phyloP scores from a whole-genome alignment of 176 grass and related monocot genomes.

The Bonia amplexicaulis region DNA sequence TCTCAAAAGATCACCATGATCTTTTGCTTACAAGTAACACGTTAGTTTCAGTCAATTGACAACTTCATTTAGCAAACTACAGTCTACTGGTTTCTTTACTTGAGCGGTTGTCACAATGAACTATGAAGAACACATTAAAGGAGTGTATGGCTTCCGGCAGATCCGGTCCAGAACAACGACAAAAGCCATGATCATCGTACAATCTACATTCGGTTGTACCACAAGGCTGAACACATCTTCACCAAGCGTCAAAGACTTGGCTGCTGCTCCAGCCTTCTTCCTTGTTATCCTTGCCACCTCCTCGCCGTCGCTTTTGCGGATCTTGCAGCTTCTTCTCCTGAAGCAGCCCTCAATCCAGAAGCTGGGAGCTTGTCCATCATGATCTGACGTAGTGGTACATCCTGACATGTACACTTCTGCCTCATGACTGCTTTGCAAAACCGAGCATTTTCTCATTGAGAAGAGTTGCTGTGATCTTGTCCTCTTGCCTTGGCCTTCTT shows the following conservation, averaged over 20 bases:
- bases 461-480: conserved; percentile 33
- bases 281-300: conserved; percentile 63
- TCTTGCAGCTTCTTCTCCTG: conserved; percentile 72
- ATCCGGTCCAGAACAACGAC: conserved; percentile 79
- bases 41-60: not conserved
- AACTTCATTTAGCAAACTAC: not conserved
- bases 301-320: conserved; percentile 33
- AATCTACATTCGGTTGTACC: conserved; percentile 40
- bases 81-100: not conserved
- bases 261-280: conserved; percentile 25
- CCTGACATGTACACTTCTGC: conserved; percentile 53
- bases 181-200: conserved; percentile 60
- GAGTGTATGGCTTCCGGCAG: conserved; percentile 42
- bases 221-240: conserved; percentile 82
- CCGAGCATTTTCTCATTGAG: conserved; percentile 34
- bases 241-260: conserved; percentile 20
- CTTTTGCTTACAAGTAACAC: not conserved
- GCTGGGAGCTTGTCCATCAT: not conserved
- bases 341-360: conserved; percentile 65
- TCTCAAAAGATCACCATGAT: not conserved
- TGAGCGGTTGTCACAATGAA: not conserved
- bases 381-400: not conserved
- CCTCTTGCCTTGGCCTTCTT: conserved; percentile 13
- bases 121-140: conserved; percentile 44
- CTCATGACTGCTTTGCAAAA: conserved; percentile 33